Base-by-base conservation (phyloP, 2,329 filamentous ascomycete genomes). In the Colletotrichum nymphaeae region DNA sequence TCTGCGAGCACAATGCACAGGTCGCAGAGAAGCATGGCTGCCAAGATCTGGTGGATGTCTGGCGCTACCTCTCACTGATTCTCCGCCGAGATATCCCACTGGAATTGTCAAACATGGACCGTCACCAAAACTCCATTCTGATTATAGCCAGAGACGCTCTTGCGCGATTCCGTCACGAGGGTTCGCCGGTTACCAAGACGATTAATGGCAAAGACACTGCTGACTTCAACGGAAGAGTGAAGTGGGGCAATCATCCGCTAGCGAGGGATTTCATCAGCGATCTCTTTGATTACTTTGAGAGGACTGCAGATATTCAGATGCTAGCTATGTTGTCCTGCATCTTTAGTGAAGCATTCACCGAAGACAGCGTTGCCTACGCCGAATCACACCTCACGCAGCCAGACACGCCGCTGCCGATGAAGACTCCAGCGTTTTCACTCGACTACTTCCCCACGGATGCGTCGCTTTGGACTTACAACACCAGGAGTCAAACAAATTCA, bases 1-100 rank as follows among this genome's bases (percentile, higher is more conserved):
- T 98, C 4, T 98, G 96, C 81, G 87, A 90, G 57, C 93, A 97
- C 78, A 99, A 99, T 81, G 94, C 95, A 9, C 84, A 84, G 1
- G 91, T 97, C 58, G 95, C 96, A 9, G 88, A 91, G 76, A 92
- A 90, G 75, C 88, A 93, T 76, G 94, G 93, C 5, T 89, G 91
- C 75, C 81, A 86, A 16, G 94, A 98, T 75, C 83, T 97, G 35
- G 92, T 93, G 30, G 91, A 95, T 76, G 90, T 97, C 7, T 99
- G 97, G 97, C 90, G 90, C 62, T 93, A 98, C 76, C 87, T 95
- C 67, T 92, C 91, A 22, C 86, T 98, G 71, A 86, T 98, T 6
- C 85, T 98, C 58, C 91, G 92, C 76, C 93, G 94, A 76, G 91
- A 94, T 57, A 92, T 95, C 32, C 93, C 93, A 1, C 84, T 96